phyloP scores from a whole-genome alignment of 805 yeast species.

The Candida rishiriensis region DNA sequence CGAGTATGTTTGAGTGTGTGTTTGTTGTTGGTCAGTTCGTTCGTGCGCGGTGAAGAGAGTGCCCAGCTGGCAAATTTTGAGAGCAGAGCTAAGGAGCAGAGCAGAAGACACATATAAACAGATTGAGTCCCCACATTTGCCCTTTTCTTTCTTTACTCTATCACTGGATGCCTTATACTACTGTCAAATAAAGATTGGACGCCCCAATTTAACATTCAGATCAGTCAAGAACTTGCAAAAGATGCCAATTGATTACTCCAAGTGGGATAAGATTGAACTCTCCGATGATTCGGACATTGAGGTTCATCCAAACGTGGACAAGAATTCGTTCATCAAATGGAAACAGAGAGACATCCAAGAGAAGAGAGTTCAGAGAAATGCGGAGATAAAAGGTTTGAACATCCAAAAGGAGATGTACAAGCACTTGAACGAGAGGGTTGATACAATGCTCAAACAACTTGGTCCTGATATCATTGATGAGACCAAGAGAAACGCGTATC shows the following conservation, averaged over 20 bases:
- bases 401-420: slow-evolving; percentile 79
- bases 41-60: no score
- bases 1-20: no score
- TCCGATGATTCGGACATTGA: slow-evolving; percentile 97
- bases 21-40: no score
- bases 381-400: slow-evolving; percentile 70
- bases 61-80: no score
- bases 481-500: slow-evolving; percentile 34
- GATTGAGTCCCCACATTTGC: no score
- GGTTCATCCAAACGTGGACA: slow-evolving; percentile 97
- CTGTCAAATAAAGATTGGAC: no score
- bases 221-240: not conserved
- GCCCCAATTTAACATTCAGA: no score
- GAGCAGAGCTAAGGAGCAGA: no score
- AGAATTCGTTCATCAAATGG: slow-evolving; percentile 88
- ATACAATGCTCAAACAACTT: slow-evolving; percentile 46
- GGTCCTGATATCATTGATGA: slow-evolving; percentile 34
- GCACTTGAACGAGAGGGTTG: slow-evolving; percentile 70
- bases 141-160: no score
- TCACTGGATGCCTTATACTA: no score
- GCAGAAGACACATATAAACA: no score
- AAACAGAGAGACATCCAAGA: slow-evolving; percentile 97
- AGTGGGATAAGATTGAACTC: slow-evolving; percentile 95
- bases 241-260: slow-evolving; percentile 77
- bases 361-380: slow-evolving; percentile 74